Base-by-base conservation (phyloP, 2,329 filamentous ascomycete species). In the Gnomoniopsis sp. region DNA sequence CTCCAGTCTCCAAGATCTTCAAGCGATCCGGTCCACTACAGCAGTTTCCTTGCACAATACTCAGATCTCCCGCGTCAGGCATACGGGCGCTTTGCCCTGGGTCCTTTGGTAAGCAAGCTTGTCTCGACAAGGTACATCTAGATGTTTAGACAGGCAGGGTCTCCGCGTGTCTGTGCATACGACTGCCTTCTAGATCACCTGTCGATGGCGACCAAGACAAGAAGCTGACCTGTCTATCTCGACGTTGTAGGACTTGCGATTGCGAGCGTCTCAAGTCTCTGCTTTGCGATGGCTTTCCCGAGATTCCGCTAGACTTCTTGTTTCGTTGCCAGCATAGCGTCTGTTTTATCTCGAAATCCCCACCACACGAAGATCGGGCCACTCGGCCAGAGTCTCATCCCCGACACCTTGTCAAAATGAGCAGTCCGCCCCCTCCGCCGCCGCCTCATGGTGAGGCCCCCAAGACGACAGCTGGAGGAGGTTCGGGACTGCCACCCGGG, bases 401-500 rank as follows among this genome's bases (percentile, higher is more conserved):
- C 26, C 21, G 33, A 47, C 49, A 47, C 46, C 53, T 22, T 53
- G 57, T 53, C 63, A 67, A 58, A 56, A 82, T 81, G 76, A 81
- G 75, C 72, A 76, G 74, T 63, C 80, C 84, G 66, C 92, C 92
- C 63, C 92, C 92, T 64, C 91, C 91, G 65, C 90, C 90, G 65
- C 92, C 92, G 70, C 91, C 91, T 63, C 92, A 96, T 76, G 91
- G 92, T 74, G 82, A 86, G 69, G 88, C 86, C 65, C 89, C 91
- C 52, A 88, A 88, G 72, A 84, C 84, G 21, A 81, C 85, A 53
- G 80, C 84, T 41, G 73, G 79, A 17, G 72, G 75, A 55, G 70
- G 72, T n/a, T 78, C 79, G 26, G 88, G 89, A 58, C 79, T 97
- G 50, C 93, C 93, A 2, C 82, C 89, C 1, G 93, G 93, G 57